phyloP scores from a whole-genome alignment of 306 rosid species.

The Lupinus albus region DNA sequence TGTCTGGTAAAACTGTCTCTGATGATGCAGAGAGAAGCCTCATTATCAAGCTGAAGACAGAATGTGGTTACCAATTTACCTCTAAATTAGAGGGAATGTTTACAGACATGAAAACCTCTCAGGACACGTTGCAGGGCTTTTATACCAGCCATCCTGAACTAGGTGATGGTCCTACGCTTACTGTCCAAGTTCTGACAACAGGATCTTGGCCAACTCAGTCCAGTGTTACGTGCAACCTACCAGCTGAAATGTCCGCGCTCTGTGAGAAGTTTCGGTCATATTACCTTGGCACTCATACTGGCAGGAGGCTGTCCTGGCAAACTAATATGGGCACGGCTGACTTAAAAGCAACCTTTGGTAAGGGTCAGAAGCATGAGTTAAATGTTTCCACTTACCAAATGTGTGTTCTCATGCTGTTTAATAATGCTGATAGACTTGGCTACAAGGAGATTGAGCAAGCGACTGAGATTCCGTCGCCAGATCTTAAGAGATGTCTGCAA shows the following conservation, averaged over 20 bases:
- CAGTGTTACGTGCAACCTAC: constrained; percentile 80
- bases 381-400: constrained; percentile 88
- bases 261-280: constrained; percentile 83
- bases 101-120: constrained; percentile 93
- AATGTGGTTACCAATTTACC: constrained; percentile 92
- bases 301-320: constrained; percentile 93
- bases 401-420: constrained; percentile 94
- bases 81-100: constrained; percentile 96
- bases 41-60: constrained; percentile 93
- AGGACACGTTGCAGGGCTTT: constrained; percentile 87
- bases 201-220: constrained; percentile 99
- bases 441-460: constrained; percentile 94
- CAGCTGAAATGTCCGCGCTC: constrained; percentile 77
- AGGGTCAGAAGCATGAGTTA: constrained; percentile 95
- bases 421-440: constrained; percentile 71
- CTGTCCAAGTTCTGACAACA: constrained; percentile 89
- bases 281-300: constrained; percentile 94
- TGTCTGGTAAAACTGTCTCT: constrained; percentile 88
- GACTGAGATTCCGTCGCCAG: constrained; percentile 75
- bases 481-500: constrained; percentile 88
- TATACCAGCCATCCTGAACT: constrained; percentile 66
- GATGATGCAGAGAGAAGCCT: constrained; percentile 95
- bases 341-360: constrained; percentile 81
- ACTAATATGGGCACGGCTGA: constrained; percentile 94
- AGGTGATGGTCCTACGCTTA: constrained; percentile 81